Percentiles rank a stretch among this genome's conserved stretches.
phyloP scores from a whole-genome alignment of 176 grass and related monocot species.

The Tillandsia leiboldiana region DNA sequence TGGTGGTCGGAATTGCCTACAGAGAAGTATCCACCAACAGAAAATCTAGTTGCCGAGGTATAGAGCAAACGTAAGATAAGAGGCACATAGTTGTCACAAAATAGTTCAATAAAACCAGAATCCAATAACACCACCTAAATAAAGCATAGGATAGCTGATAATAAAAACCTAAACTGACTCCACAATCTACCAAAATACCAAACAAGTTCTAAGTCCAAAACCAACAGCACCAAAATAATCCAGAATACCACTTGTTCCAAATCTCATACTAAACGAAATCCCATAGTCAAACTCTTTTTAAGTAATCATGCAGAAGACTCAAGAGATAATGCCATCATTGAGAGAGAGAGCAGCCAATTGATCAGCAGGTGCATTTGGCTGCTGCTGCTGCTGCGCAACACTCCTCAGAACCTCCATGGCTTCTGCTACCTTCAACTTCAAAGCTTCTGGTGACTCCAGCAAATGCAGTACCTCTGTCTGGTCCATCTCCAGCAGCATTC shows the following conservation, averaged over 20 bases:
- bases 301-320: background rate
- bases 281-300: background rate
- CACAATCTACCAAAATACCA: background rate
- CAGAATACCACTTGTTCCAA: background rate
- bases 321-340: constrained; percentile 45
- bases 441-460: constrained; percentile 71
- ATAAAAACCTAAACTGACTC: background rate
- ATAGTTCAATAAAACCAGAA: background rate
- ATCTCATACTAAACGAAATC: background rate
- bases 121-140: background rate
- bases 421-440: constrained; percentile 82
- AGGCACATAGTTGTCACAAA: background rate
- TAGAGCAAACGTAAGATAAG: no score
- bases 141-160: background rate
- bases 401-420: constrained; percentile 72
- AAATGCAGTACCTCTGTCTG: constrained; percentile 86
- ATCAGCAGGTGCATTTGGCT: constrained; percentile 35
- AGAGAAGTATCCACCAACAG: no score
- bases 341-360: constrained; percentile 57
- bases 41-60: no score
- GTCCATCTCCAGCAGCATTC: constrained; percentile 99
- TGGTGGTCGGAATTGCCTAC: no score
- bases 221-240: background rate
- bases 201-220: background rate
- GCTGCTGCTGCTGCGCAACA: constrained; percentile 40